Evolutionary conservation across 148 eudicot genomes (phyloP).

Genomic region (Euryodendron excelsum): DNA sequence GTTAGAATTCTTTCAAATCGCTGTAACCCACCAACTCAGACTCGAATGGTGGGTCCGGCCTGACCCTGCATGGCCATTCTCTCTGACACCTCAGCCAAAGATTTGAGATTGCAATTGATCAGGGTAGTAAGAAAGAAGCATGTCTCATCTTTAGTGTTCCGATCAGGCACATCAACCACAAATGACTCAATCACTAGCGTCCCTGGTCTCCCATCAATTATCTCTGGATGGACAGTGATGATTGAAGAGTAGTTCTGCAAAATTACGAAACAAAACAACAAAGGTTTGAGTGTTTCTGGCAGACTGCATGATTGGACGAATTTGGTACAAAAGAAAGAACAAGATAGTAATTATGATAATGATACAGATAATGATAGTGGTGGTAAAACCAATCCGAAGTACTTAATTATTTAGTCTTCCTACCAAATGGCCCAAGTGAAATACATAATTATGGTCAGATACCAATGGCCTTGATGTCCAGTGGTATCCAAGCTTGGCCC

Average conservation of each 20-base stretch:
- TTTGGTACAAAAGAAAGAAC: background rate
- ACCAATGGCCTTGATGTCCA: background rate
- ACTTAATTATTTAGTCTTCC: background rate
- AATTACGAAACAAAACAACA: conserved; percentile 8
- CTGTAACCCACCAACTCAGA: background rate
- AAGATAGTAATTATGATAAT: background rate
- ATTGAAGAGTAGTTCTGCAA: conserved; percentile 73
- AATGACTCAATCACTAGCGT: conserved; percentile 69
- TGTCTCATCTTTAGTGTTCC: conserved; percentile 70
- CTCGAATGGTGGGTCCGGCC: conserved; percentile 2
- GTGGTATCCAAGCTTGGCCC: background rate
- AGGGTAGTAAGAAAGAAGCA: conserved; percentile 62
- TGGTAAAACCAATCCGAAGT: background rate
- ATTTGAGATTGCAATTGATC: conserved; percentile 71
- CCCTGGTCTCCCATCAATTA: conserved; percentile 50
- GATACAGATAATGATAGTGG: background rate
- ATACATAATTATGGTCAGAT: background rate
- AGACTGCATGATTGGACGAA: background rate
- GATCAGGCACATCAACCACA: conserved; percentile 69
- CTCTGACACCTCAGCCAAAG: conserved; percentile 68
- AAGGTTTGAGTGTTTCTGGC: background rate
- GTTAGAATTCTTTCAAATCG: background rate
- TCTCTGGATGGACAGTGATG: conserved; percentile 67
- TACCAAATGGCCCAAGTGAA: background rate
- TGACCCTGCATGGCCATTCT: conserved; percentile 50